phyloP scores from a whole-genome alignment of 805 yeast genomes.

The Ogataea pilisensis region DNA sequence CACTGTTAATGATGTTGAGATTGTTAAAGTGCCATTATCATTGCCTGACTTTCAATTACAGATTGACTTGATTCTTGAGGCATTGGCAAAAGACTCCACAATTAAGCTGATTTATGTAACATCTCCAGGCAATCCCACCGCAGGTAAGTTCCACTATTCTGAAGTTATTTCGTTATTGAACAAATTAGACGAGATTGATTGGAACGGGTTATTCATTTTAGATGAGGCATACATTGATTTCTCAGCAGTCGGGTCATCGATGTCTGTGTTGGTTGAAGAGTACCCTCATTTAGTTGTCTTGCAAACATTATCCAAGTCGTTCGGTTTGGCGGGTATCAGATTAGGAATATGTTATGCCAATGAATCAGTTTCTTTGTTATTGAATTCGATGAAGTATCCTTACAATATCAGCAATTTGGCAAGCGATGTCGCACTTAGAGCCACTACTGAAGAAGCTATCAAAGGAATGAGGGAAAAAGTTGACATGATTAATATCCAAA shows the following conservation, averaged over 20 bases:
- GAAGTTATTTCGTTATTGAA: slow-evolving; percentile 46
- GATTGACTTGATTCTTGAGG: slow-evolving; percentile 47
- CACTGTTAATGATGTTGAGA: slow-evolving; percentile 78
- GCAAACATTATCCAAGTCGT: slow-evolving; percentile 91
- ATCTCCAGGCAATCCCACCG: slow-evolving; percentile 98
- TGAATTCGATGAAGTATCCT: slow-evolving; percentile 94
- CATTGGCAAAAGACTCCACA: slow-evolving; percentile 48
- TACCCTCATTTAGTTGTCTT: slow-evolving; percentile 81
- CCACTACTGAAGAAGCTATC: slow-evolving; percentile 58
- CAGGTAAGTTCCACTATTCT: slow-evolving; percentile 47
- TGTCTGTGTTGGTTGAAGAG: slow-evolving; percentile 73
- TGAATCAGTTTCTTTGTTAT: slow-evolving; percentile 53
- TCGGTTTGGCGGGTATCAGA: slow-evolving; percentile 94
- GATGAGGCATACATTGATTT: slow-evolving; percentile 98
- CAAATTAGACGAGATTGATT: slow-evolving; percentile 34
- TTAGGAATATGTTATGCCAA: slow-evolving; percentile 76
- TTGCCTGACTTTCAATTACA: slow-evolving; percentile 64
- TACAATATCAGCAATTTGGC: slow-evolving; percentile 86
- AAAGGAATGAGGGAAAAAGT: slow-evolving; percentile 55
- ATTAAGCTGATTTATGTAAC: slow-evolving; percentile 82
- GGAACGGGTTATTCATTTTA: slow-evolving; percentile 78
- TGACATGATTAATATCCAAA: slow-evolving; percentile 47
- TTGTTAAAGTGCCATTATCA: slow-evolving; percentile 70
- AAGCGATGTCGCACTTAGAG: slow-evolving; percentile 68
- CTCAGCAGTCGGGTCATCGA: slow-evolving; percentile 59